Evolutionary conservation across 768 basidiomycete species (phyloP).

Genomic region (Leccinum ochraceum): DNA sequence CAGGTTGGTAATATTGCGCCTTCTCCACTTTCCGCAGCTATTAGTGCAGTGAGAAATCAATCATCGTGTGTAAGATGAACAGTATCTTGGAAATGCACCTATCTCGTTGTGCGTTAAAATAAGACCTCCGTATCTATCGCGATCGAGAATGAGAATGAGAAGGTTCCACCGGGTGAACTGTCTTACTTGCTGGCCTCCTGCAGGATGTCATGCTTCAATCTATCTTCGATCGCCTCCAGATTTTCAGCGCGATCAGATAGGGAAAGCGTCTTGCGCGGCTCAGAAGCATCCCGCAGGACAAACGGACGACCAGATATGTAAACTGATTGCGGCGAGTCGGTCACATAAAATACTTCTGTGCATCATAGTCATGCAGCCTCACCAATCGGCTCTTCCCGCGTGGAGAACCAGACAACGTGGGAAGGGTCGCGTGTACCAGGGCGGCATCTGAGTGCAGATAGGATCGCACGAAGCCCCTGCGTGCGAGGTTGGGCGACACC

Average conservation of each 20-base stretch:
- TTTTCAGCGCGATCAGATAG: constrained; percentile 94
- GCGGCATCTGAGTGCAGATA: constrained; percentile 79
- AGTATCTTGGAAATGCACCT: constrained; percentile 42
- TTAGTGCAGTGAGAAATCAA: constrained; percentile 7
- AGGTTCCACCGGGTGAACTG: background rate
- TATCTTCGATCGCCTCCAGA: constrained; percentile 86
- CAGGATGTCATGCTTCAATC: constrained; percentile 89
- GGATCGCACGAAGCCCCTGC: constrained; percentile 85
- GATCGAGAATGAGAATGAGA: constrained; percentile 11
- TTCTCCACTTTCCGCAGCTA: constrained; percentile 61
- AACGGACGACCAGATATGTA: constrained; percentile 93
- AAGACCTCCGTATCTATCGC: constrained; percentile 78
- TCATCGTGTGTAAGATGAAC: background rate
- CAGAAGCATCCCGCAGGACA: constrained; percentile 84
- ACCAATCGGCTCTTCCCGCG: constrained; percentile 95
- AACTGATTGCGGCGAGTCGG: constrained; percentile 38
- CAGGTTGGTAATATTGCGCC: constrained; percentile 90
- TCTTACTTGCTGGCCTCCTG: constrained; percentile 72
- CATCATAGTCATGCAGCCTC: constrained; percentile 28
- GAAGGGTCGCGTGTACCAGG: constrained; percentile 64
- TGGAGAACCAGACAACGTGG: constrained; percentile 94
- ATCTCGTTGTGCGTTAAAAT: constrained; percentile 94
- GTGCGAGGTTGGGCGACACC: constrained; percentile 95
- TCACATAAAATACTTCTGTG: background rate
- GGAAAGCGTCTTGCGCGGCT: constrained; percentile 75